Base-by-base conservation (phyloP, 2,329 filamentous ascomycete genomes). In the Alternaria rosae region DNA sequence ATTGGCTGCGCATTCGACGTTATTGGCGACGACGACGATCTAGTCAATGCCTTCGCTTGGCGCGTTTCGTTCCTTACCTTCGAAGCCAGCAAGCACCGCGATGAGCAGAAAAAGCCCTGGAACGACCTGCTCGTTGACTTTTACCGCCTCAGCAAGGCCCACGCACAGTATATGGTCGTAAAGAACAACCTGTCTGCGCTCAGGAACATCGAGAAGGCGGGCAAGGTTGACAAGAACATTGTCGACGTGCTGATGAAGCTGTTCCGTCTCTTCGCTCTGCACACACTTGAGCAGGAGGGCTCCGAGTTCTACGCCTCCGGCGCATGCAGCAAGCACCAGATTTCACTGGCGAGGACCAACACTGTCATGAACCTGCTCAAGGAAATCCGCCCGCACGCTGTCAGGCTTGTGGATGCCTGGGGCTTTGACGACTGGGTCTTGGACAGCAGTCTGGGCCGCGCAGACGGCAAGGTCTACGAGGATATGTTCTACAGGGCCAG, bases 111-210 rank as follows among this genome's bases (percentile, higher is more conserved):
- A 83, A 87, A 88, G 72, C 86, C 89, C 0, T 93, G 73, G 91
- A 93, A 93, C 81, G 89, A 87, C 62, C 84, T 93, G 9, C 85
- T 93, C 15, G 88, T 93, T 13, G 90, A 93, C 79, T 93, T 93
- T 81, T 92, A 89, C 86, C 88, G 90, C 44, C 86, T 93, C 6
- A 89, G 86, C 59, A 92, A 90, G 6, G 91, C 91, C 0, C 90
- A 92, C 76, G 90, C 89, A 0, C 90, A 93, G 78, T 93, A 92
- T 78, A 85, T 92, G 69, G 86, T 93, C 0, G 90, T 93, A 66
- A 92, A 91, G 84, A 91, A 89, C 82, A 93, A 93, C 82, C 92
- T 95, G 80, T 84, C 88, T 5, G 83, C 87, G 1, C 86, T 94
- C 20, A 86, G 88, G 38, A 83, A 84, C 6, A 80, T 84, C 7